Percentiles rank a stretch among this genome's conserved stretches.
These are phyloP conservation scores for Stropharia rugosoannulata DNA, from an alignment of 768 basidiomycete species.

Conservation along the genomic window DNA sequence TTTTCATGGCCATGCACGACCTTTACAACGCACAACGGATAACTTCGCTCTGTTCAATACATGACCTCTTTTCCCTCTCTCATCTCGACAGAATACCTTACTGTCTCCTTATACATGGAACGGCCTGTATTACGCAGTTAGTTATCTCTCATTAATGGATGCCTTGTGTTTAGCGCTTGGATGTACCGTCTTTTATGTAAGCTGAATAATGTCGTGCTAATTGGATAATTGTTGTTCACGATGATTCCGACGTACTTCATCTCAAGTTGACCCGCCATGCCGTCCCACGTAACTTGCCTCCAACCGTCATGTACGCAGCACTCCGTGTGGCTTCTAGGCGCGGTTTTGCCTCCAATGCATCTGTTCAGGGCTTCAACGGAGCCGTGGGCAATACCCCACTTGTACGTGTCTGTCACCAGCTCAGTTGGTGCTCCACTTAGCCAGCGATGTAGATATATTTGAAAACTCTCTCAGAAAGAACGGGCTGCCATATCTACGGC, in stretches of 20 bases:
- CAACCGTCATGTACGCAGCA: constrained; percentile 32
- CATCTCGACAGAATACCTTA: constrained; percentile 13
- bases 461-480: constrained; percentile 76
- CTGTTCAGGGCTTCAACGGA: constrained; percentile 79
- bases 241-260: not conserved
- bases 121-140: constrained; percentile 13
- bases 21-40: constrained; percentile 32
- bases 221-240: constrained; percentile 15
- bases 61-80: constrained; percentile 25
- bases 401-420: constrained; percentile 39
- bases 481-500: constrained; percentile 83
- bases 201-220: constrained; percentile 34
- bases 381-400: constrained; percentile 94
- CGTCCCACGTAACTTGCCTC: constrained; percentile 6
- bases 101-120: constrained; percentile 17
- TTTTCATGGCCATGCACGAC: constrained; percentile 40
- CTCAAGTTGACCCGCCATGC: constrained; percentile 1
- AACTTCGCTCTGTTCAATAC: constrained; percentile 27
- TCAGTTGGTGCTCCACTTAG: not conserved
- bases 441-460: constrained; percentile 66
- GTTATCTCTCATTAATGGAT: constrained; percentile 10
- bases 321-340: constrained; percentile 28
- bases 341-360: constrained; percentile 36
- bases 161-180: constrained; percentile 7
- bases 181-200: constrained; percentile 25